Evolutionary conservation across 164 flowering plant genomes (phyloP).

Genomic region (Hamamelis virginiana): DNA sequence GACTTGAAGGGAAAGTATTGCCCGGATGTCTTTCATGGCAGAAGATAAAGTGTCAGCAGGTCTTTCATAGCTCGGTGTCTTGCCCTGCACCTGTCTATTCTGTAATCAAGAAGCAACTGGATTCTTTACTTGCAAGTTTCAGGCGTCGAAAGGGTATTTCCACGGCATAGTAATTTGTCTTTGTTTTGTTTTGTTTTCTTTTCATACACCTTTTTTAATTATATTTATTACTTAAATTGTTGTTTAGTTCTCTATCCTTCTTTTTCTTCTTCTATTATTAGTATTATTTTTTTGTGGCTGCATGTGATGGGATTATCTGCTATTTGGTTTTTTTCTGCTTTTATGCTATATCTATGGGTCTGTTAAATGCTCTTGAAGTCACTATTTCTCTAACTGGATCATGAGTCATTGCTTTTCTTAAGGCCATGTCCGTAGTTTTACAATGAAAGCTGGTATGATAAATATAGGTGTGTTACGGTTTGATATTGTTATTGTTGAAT

Average conservation of each 20-base stretch:
- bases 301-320: background rate
- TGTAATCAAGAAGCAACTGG: constrained; percentile 62
- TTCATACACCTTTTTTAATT: background rate
- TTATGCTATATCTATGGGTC: background rate
- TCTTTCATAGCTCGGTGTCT: constrained; percentile 73
- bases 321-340: background rate
- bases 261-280: background rate
- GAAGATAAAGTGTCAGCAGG: constrained; percentile 70
- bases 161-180: background rate
- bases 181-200: background rate
- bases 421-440: background rate
- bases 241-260: background rate
- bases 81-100: constrained; percentile 61
- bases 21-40: constrained; percentile 86
- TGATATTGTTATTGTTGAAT: background rate
- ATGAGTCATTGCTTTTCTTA: too few species aligned
- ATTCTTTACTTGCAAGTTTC: constrained; percentile 49
- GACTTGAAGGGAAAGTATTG: constrained; percentile 74
- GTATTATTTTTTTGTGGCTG: background rate
- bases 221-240: background rate
- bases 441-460: background rate
- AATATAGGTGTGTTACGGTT: background rate
- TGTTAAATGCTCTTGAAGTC: too few species aligned
- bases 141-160: constrained; percentile 46
- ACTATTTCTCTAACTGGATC: too few species aligned